Percentiles rank a stretch among this genome's conserved stretches.
Conservation (phyloP, 2,329 filamentous ascomycete genomes). For the Metarhizium anisopliae region DNA sequence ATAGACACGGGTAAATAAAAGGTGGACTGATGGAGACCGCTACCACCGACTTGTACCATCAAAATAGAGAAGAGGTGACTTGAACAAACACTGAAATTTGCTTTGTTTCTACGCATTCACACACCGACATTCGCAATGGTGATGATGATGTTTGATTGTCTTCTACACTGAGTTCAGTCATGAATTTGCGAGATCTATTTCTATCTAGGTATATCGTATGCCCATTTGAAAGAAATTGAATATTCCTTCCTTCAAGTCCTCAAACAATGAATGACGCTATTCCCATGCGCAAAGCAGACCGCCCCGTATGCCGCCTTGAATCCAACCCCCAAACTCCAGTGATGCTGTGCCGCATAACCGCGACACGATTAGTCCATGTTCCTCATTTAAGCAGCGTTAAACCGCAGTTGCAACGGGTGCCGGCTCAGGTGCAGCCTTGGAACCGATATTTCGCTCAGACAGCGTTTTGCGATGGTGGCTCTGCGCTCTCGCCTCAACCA, state of each 20-base stretch:
- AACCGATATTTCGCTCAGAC: constrained; percentile 23
- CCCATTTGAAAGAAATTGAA: too few relatives aligned
- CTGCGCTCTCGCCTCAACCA: constrained; percentile 28
- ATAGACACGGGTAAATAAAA: constrained; percentile 29
- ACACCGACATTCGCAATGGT: neutral
- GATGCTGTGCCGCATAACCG: neutral
- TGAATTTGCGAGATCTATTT: too few relatives aligned
- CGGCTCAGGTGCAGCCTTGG: constrained; percentile 14
- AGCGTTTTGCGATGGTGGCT: constrained; percentile 23
- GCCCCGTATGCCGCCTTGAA: neutral
- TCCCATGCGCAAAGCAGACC: neutral
- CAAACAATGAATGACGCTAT: neutral
- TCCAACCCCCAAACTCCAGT: neutral
- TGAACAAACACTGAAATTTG: neutral
- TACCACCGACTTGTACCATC: constrained; percentile 23
- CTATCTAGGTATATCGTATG: too few relatives aligned
- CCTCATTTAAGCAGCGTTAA: neutral
- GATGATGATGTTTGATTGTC: too few relatives aligned
- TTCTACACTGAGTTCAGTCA: too few relatives aligned
- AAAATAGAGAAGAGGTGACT: constrained; percentile 18
- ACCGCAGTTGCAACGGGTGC: constrained; percentile 13
- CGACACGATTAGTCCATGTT: constrained; percentile 9
- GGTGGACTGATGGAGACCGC: neutral
- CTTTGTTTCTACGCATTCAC: neutral
- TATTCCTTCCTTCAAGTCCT: neutral